Evolutionary conservation across 345 rosid species (phyloP).

Genomic region (Hibiscus mutabilis): DNA sequence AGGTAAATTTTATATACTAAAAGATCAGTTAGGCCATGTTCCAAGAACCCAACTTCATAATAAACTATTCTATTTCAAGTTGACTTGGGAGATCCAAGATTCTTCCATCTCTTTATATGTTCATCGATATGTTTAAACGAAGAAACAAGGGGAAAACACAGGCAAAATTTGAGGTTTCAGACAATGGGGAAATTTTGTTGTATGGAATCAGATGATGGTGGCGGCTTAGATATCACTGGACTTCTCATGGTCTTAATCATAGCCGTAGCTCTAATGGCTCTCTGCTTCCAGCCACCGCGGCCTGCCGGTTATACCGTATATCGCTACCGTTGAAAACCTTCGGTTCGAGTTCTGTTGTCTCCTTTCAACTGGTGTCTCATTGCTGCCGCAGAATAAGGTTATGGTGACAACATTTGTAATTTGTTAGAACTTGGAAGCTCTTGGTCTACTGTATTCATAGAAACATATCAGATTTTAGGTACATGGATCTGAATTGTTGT

Average conservation of each 20-base stretch:
- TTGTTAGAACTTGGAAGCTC: background rate
- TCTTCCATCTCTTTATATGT: background rate
- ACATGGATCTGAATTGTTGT: background rate
- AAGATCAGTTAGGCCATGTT: background rate
- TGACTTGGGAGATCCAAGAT: background rate
- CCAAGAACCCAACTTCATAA: background rate
- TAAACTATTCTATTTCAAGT: background rate
- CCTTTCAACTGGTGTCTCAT: background rate
- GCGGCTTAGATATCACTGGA: background rate
- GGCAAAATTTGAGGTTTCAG: slow-evolving; percentile 3
- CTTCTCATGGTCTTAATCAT: background rate
- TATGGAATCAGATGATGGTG: slow-evolving; percentile 7
- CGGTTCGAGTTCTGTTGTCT: background rate
- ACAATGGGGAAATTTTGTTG: slow-evolving; percentile 19
- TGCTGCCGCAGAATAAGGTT: background rate
- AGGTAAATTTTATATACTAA: background rate
- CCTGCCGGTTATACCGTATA: background rate
- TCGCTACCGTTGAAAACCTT: slow-evolving; percentile 21
- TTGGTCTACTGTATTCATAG: background rate
- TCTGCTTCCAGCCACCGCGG: slow-evolving; percentile 1
- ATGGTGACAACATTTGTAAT: background rate
- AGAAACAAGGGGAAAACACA: background rate
- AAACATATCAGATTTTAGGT: background rate
- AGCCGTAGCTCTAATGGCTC: background rate
- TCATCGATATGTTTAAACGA: background rate